phyloP scores from a whole-genome alignment of 2,329 filamentous ascomycete species.

The Colletotrichum ledebouriae region DNA sequence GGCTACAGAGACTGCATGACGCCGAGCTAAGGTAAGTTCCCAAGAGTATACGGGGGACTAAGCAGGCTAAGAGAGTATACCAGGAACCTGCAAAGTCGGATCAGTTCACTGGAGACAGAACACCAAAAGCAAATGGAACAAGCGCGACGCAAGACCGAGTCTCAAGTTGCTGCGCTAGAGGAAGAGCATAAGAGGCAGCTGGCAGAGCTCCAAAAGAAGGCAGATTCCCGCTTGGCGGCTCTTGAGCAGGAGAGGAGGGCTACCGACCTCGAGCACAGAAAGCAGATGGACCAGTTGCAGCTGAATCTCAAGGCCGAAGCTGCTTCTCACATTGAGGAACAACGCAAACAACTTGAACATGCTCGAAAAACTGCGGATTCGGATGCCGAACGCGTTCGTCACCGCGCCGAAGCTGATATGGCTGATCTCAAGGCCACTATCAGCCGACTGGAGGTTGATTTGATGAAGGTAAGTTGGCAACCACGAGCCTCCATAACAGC shows the following conservation, averaged over 20 bases:
- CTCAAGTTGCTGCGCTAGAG: slow-evolving; percentile 56
- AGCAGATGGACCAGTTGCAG: slow-evolving; percentile 54
- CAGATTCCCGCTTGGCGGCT: slow-evolving; percentile 19
- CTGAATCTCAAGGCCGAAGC: slow-evolving; percentile 46
- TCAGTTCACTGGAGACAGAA: slow-evolving; percentile 42
- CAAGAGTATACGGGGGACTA: not conserved
- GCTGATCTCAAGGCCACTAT: slow-evolving; percentile 73
- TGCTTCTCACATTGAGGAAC: slow-evolving; percentile 46
- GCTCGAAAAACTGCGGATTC: slow-evolving; percentile 62
- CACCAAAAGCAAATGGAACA: slow-evolving; percentile 47
- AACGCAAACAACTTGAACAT: slow-evolving; percentile 59
- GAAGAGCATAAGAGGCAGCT: slow-evolving; percentile 50
- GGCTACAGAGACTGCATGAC: slow-evolving; percentile 77
- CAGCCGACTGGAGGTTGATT: slow-evolving; percentile 71
- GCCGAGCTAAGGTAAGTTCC: slow-evolving; percentile 70
- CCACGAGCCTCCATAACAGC: no score
- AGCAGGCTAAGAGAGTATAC: not conserved
- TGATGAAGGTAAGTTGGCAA: slow-evolving; percentile 65
- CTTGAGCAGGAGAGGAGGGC: slow-evolving; percentile 42
- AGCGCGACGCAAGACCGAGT: slow-evolving; percentile 60
- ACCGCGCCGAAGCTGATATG: slow-evolving; percentile 70
- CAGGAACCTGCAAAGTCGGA: slow-evolving; percentile 39
- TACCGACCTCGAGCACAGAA: slow-evolving; percentile 42
- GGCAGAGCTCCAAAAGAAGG: slow-evolving; percentile 42
- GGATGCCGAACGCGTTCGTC: slow-evolving; percentile 63